Base-by-base conservation (phyloP, 805 yeast species). In the Candida namnaoensis region DNA sequence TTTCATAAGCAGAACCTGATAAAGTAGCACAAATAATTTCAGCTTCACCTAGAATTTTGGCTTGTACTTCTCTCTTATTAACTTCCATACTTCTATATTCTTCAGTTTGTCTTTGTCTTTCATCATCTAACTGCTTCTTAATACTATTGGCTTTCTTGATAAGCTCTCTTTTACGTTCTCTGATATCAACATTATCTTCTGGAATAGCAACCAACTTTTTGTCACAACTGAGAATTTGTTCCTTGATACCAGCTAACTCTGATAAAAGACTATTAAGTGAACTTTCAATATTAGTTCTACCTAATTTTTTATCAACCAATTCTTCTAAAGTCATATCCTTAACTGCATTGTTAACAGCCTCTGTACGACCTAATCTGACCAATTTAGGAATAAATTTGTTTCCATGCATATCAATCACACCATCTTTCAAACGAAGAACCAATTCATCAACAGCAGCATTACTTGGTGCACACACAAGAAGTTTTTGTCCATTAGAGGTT, bases 391-490 rank as follows among this genome's bases (percentile, higher is more conserved):
- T 58, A 46, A 77, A 73, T 1, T 54, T 46, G 11, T 62, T 61
- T 1, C 91, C 91, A 32, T 64, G 58, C 19, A 80, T 64, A 48
- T 74, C 69, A 36, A 61, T 60, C 2, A 90, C 79, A 6, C 96
- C 97, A 15, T 66, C 69, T 49, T 82, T 79, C 44, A 93, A 65
- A 57, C 99, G 81, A 15, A 88, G 53, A 12, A 88, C 93, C 46
- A 93, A 69, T 57, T 95, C 99, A 63, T 93, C 99, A 4, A 93
- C 96, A 12, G 99, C 99, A 1, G 99, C 99, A 66, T 93, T 93
- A 58, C 96, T 87, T 4, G 99, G 99, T 1, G 99, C 98, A 73
- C 99, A 95, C 15, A 93, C 78, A 39, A 93, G 65, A 1, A 93
- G 76, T 44, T 86, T 85, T 32, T 44, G 35, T 13, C 30, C 37